Conservation (phyloP, 441 rosid species). For the Gossypium laxum region DNA sequence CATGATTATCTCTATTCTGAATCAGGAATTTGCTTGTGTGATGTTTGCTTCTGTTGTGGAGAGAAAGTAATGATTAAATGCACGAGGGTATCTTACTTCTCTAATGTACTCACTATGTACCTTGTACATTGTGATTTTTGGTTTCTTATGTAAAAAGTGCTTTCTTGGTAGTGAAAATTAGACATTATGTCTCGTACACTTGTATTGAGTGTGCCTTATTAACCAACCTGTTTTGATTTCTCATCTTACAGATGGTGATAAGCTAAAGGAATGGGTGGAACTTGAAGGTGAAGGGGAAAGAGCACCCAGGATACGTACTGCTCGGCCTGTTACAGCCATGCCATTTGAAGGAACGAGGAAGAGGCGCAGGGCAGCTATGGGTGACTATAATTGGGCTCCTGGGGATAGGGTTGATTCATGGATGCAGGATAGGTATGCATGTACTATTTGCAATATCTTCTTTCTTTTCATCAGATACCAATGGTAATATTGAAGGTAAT, state of each 20-base stretch:
- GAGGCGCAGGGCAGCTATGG: constrained; percentile 81
- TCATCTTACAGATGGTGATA: constrained; percentile 46
- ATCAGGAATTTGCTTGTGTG: neutral
- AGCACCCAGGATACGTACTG: constrained; percentile 63
- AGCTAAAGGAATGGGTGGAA: constrained; percentile 74
- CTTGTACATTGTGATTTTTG: neutral
- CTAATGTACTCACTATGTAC: neutral
- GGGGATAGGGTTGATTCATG: constrained; percentile 89
- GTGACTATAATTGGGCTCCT: constrained; percentile 65
- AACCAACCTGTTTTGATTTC: constrained; percentile 2
- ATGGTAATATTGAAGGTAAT: neutral
- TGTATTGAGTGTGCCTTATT: constrained; percentile 7
- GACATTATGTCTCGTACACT: neutral
- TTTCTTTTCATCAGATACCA: neutral
- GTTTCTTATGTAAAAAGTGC: neutral
- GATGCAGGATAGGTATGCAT: constrained; percentile 65
- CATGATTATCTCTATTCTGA: neutral
- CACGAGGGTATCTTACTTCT: neutral
- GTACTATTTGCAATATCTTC: neutral
- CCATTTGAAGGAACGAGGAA: constrained; percentile 90
- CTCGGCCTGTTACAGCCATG: constrained; percentile 58
- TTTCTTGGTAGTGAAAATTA: neutral
- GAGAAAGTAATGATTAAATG: neutral
- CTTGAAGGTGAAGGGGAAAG: constrained; percentile 47
- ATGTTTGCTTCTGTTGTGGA: neutral